Conservation (phyloP, 345 rosid genomes). For the Linum tenue region DNA sequence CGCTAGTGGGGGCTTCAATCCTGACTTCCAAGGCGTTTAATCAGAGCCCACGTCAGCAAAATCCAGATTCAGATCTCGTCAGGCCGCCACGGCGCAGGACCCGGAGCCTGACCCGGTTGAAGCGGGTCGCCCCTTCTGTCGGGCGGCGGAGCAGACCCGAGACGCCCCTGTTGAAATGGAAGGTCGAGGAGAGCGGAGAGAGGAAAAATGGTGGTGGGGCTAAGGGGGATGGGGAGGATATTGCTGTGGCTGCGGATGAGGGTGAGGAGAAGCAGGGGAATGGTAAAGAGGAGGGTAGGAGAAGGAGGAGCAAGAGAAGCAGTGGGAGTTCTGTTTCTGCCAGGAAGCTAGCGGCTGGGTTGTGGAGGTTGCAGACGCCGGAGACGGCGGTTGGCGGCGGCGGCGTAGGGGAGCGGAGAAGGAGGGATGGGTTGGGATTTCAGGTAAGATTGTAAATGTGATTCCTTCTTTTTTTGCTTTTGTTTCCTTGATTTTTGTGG, state of each 20-base stretch:
- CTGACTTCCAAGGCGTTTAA: slow-evolving; percentile 11
- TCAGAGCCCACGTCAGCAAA: slow-evolving; percentile 14
- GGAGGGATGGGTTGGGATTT: slow-evolving; percentile 46
- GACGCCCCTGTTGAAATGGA: slow-evolving; percentile 84
- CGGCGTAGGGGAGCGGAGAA: slow-evolving; percentile 16
- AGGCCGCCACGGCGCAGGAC: slow-evolving; percentile 40
- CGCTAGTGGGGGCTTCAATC: slow-evolving; percentile 5
- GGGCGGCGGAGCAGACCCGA: slow-evolving; percentile 64
- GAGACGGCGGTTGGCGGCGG: slow-evolving; percentile 29
- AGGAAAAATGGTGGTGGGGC: slow-evolving; percentile 24
- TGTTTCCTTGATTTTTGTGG: background rate
- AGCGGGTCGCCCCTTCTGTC: slow-evolving; percentile 34
- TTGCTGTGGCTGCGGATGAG: slow-evolving; percentile 10
- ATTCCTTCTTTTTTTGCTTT: slow-evolving; percentile 1
- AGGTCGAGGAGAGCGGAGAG: slow-evolving; percentile 39
- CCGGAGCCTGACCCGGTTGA: slow-evolving; percentile 39
- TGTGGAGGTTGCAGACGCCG: slow-evolving; percentile 77
- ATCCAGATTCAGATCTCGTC: slow-evolving; percentile 44
- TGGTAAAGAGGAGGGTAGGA: slow-evolving; percentile 1
- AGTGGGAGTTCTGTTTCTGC: slow-evolving; percentile 40
- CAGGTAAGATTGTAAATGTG: slow-evolving; percentile 27
- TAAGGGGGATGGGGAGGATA: slow-evolving; percentile 24
- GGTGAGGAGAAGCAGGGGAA: background rate
- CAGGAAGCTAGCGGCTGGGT: slow-evolving; percentile 80
- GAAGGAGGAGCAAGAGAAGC: slow-evolving; percentile 28